Evolutionary conservation across 2,329 filamentous ascomycete species (phyloP), one percentile per base, ranked within the genome.

Genomic region (Didymellaceae sp.): DNA sequence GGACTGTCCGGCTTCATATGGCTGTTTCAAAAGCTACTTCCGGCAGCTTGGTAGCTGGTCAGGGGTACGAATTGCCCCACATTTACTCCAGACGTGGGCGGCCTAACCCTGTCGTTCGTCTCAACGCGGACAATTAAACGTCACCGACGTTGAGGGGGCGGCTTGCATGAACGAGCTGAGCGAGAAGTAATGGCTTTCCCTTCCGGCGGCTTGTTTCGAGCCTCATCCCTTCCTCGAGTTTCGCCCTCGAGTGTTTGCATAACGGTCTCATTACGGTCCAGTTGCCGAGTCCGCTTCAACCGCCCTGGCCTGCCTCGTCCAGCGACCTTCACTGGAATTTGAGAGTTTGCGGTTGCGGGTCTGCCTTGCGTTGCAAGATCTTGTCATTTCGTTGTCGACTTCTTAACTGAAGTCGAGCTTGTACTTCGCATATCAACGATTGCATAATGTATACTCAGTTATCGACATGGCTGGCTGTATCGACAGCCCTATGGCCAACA

Each of bases 391-490:
- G 28, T 28, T 22, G 22, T 44, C n/a, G 39, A 47, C 50, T 53
- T 53, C 33, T 47, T 47, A 25, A 22, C 7, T 53, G 50, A 44
- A 47, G 43, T 53, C 13, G 30, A 37, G 25, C 9, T 13, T 10
- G 3, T 18, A 34, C 11, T 1, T 31, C 13, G 7, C 9, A 3
- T 10, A 21, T 26, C n/a, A 13, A 6, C 7, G 21, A 18, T 17
- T 24, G 13, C 21, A 64, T 58, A 58, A 71, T 72, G 68, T 57
- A 59, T 51, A 63, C 59, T 18, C 38, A 49, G 20, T 52, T 57
- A 31, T 54, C 59, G 2, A 51, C 54, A 54, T 68, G 58, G 58
- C 57, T 62, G 6, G 60, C 60, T 16, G 37, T 59, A 16, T 62
- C 64, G 41, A 62, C 62, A 54, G 56, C 63, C 21, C 40, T 67